Percentiles rank a stretch among this genome's conserved stretches.
Conservation (phyloP, 2,329 filamentous ascomycete genomes). For the Trichoderma aggressivum region DNA sequence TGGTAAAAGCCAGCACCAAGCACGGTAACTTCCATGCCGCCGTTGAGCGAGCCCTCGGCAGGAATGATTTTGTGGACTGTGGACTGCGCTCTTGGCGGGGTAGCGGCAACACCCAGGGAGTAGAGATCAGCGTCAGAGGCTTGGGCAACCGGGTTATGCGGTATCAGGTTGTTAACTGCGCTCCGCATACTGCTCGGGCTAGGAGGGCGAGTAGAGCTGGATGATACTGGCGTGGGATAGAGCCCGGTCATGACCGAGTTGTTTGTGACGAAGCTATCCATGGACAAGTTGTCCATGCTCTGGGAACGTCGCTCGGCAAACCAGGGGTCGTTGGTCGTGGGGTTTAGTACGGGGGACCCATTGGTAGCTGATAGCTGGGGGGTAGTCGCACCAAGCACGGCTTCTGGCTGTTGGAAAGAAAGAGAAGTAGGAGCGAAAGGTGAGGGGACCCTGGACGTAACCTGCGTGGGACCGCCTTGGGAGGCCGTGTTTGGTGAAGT, state of each 20-base stretch:
- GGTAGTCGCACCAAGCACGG: conserved; percentile 44
- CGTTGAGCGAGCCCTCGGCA: conserved; percentile 73
- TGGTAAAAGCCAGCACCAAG: conserved; percentile 76
- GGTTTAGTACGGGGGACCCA: conserved; percentile 63
- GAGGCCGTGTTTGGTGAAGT: conserved; percentile 44
- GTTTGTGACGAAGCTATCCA: not conserved
- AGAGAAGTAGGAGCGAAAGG: conserved; percentile 51
- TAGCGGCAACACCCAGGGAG: conserved; percentile 47
- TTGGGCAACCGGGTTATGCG: conserved; percentile 45
- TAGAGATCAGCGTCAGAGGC: conserved; percentile 49
- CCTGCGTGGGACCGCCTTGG: conserved; percentile 36
- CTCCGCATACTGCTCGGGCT: conserved; percentile 60
- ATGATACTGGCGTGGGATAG: conserved; percentile 68
- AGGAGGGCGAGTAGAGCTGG: conserved; percentile 72
- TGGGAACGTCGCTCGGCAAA: conserved; percentile 55
- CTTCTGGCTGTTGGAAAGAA: conserved; percentile 44
- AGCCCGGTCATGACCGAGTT: conserved; percentile 53
- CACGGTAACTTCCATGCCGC: conserved; percentile 83
- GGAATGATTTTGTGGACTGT: conserved; percentile 83
- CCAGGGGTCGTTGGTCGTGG: conserved; percentile 56
- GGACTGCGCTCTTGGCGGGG: conserved; percentile 45
- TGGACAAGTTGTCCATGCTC: conserved; percentile 59
- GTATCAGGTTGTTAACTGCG: conserved; percentile 41
- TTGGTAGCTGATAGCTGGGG: conserved; percentile 45
- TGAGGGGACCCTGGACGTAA: conserved; percentile 41